These are phyloP conservation scores for Diaporthe ampelina DNA, from an alignment of 2,329 filamentous ascomycete genomes.

Conservation along the genomic window DNA sequence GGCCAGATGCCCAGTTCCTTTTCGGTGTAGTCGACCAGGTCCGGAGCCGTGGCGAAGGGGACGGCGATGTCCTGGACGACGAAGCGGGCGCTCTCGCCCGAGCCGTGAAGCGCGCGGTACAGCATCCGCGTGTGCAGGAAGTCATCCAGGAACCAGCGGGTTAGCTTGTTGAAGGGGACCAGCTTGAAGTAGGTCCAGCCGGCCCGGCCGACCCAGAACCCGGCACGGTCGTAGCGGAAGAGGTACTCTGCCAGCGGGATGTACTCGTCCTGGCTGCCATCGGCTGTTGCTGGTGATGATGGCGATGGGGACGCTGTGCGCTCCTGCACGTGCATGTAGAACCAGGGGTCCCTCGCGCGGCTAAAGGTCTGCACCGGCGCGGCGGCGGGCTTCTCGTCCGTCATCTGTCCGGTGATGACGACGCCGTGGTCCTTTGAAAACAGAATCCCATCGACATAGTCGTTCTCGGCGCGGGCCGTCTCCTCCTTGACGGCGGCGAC, in stretches of 20 bases:
- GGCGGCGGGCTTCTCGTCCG: conserved; percentile 62
- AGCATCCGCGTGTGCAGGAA: conserved; percentile 82
- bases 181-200: conserved; percentile 77
- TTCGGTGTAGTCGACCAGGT: conserved; percentile 69
- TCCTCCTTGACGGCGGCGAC: conserved; percentile 64
- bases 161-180: conserved; percentile 75
- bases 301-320: conserved; percentile 50
- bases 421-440: conserved; percentile 74
- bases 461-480: conserved; percentile 60
- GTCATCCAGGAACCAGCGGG: conserved; percentile 78
- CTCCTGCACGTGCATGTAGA: conserved; percentile 77
- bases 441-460: conserved; percentile 82
- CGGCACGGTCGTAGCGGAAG: conserved; percentile 82
- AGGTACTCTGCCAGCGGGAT: conserved; percentile 80
- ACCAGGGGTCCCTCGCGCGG: conserved; percentile 78
- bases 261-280: conserved; percentile 61
- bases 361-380: conserved; percentile 65
- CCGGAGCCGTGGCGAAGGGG: conserved; percentile 65
- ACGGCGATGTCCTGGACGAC: conserved; percentile 78
- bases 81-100: conserved; percentile 74
- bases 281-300: background rate
- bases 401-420: conserved; percentile 75
- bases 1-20: conserved; percentile 69
- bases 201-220: conserved; percentile 79
- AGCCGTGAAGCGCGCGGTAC: conserved; percentile 79